A percentile compares a stretch with the other conserved stretches of the same genome.
Evolutionary conservation across 2,329 filamentous ascomycete species (phyloP).

Genomic region (Alternaria metachromatica): DNA sequence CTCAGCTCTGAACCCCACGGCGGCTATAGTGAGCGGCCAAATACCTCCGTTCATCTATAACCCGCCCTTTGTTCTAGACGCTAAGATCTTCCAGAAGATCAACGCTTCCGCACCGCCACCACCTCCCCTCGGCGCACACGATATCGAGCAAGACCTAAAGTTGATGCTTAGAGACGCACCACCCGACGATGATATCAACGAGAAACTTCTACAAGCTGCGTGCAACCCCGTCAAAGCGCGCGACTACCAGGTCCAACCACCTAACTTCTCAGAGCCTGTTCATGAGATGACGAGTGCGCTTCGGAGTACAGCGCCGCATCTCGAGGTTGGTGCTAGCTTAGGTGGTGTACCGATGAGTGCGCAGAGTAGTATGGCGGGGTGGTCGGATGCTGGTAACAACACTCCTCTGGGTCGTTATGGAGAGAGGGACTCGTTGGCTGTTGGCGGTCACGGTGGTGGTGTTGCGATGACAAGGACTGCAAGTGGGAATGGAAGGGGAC

Average conservation of each 20-base stretch:
- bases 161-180: constrained; percentile 53
- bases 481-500: constrained; percentile 46
- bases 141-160: constrained; percentile 58
- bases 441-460: constrained; percentile 34
- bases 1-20: constrained; percentile 61
- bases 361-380: constrained; percentile 47
- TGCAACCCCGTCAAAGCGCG: constrained; percentile 42
- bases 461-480: constrained; percentile 48
- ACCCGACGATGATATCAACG: constrained; percentile 49
- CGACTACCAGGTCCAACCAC: constrained; percentile 46
- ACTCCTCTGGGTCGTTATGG: constrained; percentile 46
- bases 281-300: constrained; percentile 44
- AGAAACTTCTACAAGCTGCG: constrained; percentile 46
- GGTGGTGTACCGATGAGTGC: constrained; percentile 51
- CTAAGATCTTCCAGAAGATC: constrained; percentile 54
- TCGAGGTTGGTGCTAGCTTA: constrained; percentile 38
- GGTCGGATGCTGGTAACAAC: constrained; percentile 45
- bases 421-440: constrained; percentile 26
- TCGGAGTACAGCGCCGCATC: constrained; percentile 37
- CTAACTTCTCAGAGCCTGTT: constrained; percentile 37
- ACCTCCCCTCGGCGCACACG: constrained; percentile 50
- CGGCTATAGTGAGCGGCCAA: constrained; percentile 51
- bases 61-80: constrained; percentile 53
- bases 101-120: constrained; percentile 58
- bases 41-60: constrained; percentile 52